Conservation (phyloP, 768 basidiomycete species). For the Kwoniella shandongensis region DNA sequence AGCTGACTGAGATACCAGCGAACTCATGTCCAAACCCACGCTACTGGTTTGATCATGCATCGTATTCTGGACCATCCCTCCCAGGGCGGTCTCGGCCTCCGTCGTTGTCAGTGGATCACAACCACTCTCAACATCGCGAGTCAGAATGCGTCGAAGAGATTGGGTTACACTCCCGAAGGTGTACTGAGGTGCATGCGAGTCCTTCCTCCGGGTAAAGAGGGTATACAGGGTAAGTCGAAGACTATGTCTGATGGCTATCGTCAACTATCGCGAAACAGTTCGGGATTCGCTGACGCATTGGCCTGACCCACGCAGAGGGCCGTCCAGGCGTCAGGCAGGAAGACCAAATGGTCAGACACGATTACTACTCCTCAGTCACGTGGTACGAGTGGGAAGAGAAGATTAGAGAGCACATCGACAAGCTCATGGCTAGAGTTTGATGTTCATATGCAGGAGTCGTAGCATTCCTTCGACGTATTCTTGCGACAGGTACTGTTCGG, state of each 20-base stretch:
- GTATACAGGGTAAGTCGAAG: conserved; percentile 29
- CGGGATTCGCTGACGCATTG: too few relatives aligned
- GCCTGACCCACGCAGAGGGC: conserved; percentile 24
- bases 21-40: conserved; percentile 48
- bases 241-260: too few relatives aligned
- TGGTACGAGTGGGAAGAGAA: conserved; percentile 50
- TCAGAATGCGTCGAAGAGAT: conserved; percentile 32
- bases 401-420: conserved; percentile 39
- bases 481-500: too few relatives aligned
- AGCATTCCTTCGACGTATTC: too few relatives aligned
- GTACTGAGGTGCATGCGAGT: conserved; percentile 31
- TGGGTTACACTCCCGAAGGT: conserved; percentile 45
- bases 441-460: not conserved
- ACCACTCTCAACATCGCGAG: conserved; percentile 36
- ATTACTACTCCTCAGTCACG: conserved; percentile 42
- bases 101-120: conserved; percentile 48
- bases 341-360: conserved; percentile 27
- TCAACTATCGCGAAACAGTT: too few relatives aligned
- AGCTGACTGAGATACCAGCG: conserved; percentile 16
- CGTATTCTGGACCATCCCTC: conserved; percentile 32
- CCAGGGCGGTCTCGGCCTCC: conserved; percentile 35
- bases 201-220: conserved; percentile 32
- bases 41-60: conserved; percentile 42
- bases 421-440: conserved; percentile 42
- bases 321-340: conserved; percentile 28